Percentiles rank a stretch among this genome's conserved stretches.
Evolutionary conservation across 2,329 filamentous ascomycete genomes (phyloP).

Genomic region (Fusarium armeniacum): DNA sequence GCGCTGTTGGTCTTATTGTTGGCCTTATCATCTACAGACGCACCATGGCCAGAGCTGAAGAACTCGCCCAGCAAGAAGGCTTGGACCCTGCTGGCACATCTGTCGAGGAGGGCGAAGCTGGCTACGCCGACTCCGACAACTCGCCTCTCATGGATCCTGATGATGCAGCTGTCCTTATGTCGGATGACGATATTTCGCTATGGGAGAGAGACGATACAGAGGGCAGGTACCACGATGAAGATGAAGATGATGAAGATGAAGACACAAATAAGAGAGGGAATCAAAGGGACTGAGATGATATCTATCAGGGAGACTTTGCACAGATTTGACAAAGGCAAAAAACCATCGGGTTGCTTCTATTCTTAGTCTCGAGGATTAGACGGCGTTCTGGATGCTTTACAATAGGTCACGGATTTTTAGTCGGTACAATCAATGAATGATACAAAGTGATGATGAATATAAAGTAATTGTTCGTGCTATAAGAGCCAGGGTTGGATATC

Average conservation of each 20-base stretch:
- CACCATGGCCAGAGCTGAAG: conserved; percentile 73
- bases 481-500: conserved; percentile 44
- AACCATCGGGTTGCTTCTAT: not conserved
- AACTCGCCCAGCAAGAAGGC: conserved; percentile 65
- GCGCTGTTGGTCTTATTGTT: conserved; percentile 78
- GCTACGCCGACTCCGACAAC: conserved; percentile 62
- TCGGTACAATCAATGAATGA: conserved; percentile 9
- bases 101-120: conserved; percentile 54
- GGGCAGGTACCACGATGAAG: conserved; percentile 53
- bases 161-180: conserved; percentile 68
- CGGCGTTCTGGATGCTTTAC: conserved; percentile 42
- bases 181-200: conserved; percentile 71
- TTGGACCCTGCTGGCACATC: conserved; percentile 40
- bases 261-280: conserved; percentile 32
- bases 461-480: conserved; percentile 16
- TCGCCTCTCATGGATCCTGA: conserved; percentile 60
- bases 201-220: conserved; percentile 63
- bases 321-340: conserved; percentile 12
- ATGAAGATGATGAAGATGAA: conserved; percentile 53
- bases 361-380: conserved; percentile 34
- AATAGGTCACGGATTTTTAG: conserved; percentile 7
- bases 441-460: conserved; percentile 18
- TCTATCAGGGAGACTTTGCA: conserved; percentile 8
- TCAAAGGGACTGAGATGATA: conserved; percentile 4
- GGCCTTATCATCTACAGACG: conserved; percentile 87